Conservation (phyloP, 2,329 filamentous ascomycete genomes). For the Neopestalotiopsis clavispora region DNA sequence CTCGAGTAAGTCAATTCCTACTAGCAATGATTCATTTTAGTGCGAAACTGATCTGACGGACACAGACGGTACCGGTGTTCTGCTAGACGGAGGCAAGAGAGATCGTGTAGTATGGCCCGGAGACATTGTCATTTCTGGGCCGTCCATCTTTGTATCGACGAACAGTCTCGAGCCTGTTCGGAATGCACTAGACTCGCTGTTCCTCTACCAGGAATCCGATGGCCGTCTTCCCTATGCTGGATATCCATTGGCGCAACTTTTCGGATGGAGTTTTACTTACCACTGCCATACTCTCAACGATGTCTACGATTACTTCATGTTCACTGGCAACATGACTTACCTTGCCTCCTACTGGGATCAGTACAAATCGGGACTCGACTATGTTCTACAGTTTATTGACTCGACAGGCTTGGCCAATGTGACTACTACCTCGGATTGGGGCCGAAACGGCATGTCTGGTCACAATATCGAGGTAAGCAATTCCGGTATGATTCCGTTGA, state of each 20-base stretch:
- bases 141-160: constrained; percentile 54
- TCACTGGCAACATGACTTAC: constrained; percentile 55
- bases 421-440: constrained; percentile 55
- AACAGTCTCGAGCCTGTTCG: constrained; percentile 42
- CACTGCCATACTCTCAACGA: constrained; percentile 53
- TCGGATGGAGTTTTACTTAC: neutral
- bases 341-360: constrained; percentile 50
- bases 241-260: neutral
- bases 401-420: constrained; percentile 49
- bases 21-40: neutral
- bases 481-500: constrained; percentile 23
- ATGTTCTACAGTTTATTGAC: constrained; percentile 27
- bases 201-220: constrained; percentile 33
- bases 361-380: constrained; percentile 51
- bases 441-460: constrained; percentile 38
- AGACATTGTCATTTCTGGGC: constrained; percentile 59
- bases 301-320: constrained; percentile 62
- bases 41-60: neutral
- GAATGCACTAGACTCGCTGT: constrained; percentile 45
- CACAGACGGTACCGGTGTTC: constrained; percentile 20
- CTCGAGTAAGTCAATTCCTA: neutral
- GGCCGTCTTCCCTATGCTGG: neutral
- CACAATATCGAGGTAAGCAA: constrained; percentile 48
- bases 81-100: constrained; percentile 55
- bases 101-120: constrained; percentile 63